Evolutionary conservation across 1,284 basidiomycete genomes (phyloP).

Genomic region (Thelephora terrestris): DNA sequence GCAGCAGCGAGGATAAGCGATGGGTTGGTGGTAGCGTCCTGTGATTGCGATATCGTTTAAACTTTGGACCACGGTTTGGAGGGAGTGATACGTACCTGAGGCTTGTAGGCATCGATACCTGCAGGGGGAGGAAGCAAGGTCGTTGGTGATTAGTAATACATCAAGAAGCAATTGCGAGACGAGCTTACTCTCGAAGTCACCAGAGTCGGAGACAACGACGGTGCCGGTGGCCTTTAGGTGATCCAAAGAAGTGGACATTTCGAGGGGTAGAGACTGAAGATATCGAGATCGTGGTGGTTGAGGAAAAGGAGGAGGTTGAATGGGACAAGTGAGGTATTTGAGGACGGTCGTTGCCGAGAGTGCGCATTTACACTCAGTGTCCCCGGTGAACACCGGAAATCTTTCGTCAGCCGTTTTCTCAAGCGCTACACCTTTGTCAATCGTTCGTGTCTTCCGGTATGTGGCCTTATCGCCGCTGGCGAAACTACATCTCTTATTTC

Average conservation of each 20-base stretch:
- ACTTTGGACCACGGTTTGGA: neutral
- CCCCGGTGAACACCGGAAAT: too few species aligned
- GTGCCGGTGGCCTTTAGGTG: constrained; percentile 85
- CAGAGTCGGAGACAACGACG: constrained; percentile 90
- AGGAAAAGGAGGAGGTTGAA: constrained; percentile 4
- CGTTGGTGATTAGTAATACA: constrained; percentile 1
- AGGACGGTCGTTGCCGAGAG: too few species aligned
- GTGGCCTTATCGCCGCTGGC: too few species aligned
- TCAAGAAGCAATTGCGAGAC: constrained; percentile 1
- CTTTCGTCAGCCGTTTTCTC: too few species aligned
- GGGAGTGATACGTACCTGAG: constrained; percentile 44
- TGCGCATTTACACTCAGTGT: too few species aligned
- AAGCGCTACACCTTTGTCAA: too few species aligned
- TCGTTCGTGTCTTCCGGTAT: too few species aligned
- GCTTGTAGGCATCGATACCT: constrained; percentile 90
- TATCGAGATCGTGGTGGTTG: constrained; percentile 20
- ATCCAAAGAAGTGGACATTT: constrained; percentile 84
- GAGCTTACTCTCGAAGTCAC: constrained; percentile 70
- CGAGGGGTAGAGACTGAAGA: too few species aligned
- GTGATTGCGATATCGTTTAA: constrained; percentile 8
- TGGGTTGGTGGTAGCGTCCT: constrained; percentile 94
- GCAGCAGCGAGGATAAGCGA: constrained; percentile 90
- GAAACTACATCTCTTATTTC: too few species aligned
- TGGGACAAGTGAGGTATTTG: neutral
- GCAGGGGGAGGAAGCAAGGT: constrained; percentile 7